phyloP scores from a whole-genome alignment of 345 rosid species.

The Jatropha curcas region DNA sequence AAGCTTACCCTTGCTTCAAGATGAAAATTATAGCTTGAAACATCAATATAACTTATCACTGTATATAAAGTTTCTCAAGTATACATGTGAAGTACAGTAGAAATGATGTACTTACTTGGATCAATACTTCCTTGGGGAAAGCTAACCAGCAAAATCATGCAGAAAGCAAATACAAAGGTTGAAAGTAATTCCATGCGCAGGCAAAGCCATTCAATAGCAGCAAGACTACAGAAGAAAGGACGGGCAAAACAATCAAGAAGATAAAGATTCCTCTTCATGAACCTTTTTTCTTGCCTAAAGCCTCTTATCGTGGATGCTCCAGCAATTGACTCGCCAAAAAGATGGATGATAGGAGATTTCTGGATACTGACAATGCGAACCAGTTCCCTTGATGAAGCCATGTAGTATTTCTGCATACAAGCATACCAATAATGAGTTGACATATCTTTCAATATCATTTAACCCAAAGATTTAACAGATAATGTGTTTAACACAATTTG shows the following conservation, averaged over 20 bases:
- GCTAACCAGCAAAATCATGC: slow-evolving; percentile 98
- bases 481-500: too few species aligned
- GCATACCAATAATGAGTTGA: not conserved
- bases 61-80: not conserved
- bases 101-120: slow-evolving; percentile 71
- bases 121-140: slow-evolving; percentile 94
- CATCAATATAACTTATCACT: not conserved
- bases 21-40: not conserved
- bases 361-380: slow-evolving; percentile 99
- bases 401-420: slow-evolving; percentile 89
- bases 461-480: not conserved
- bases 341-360: slow-evolving; percentile 94
- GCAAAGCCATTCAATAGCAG: slow-evolving; percentile 99
- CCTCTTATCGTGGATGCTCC: slow-evolving; percentile 99
- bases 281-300: slow-evolving; percentile 94
- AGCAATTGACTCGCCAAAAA: slow-evolving; percentile 98
- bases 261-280: slow-evolving; percentile 94
- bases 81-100: not conserved
- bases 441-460: not conserved
- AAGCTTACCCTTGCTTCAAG: not conserved
- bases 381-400: slow-evolving; percentile 98
- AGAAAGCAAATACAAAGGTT: slow-evolving; percentile 92
- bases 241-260: slow-evolving; percentile 99
- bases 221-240: slow-evolving; percentile 96
- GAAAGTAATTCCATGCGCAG: slow-evolving; percentile 98